These are phyloP conservation scores for Alnus rubra DNA, from an alignment of 306 rosid genomes.

Conservation along the genomic window DNA sequence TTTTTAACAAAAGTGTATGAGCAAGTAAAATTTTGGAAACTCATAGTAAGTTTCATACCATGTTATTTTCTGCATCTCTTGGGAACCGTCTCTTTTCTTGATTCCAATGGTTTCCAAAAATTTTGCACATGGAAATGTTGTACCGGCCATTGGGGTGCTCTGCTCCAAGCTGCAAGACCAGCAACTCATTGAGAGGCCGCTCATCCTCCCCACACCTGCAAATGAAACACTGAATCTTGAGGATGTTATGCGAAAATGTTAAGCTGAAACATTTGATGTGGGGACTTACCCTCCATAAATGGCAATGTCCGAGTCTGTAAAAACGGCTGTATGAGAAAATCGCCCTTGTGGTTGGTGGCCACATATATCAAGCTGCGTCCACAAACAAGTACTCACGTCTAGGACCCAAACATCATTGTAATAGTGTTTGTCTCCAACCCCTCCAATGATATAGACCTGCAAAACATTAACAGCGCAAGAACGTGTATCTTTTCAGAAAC, in stretches of 20 bases:
- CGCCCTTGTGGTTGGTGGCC: slow-evolving; percentile 91
- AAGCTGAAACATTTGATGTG: neutral
- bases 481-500: neutral
- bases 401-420: slow-evolving; percentile 87
- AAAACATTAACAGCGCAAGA: slow-evolving; percentile 13
- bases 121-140: slow-evolving; percentile 71
- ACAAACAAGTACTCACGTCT: slow-evolving; percentile 68
- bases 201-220: slow-evolving; percentile 95
- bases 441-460: slow-evolving; percentile 86
- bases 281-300: slow-evolving; percentile 84
- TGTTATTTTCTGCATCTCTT: slow-evolving; percentile 34
- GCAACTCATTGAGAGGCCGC: slow-evolving; percentile 79
- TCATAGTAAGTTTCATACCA: slow-evolving; percentile 38
- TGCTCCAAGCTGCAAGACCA: slow-evolving; percentile 82
- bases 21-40: slow-evolving; percentile 2
- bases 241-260: neutral
- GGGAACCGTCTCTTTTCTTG: slow-evolving; percentile 49
- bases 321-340: slow-evolving; percentile 91
- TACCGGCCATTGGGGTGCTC: slow-evolving; percentile 62
- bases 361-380: slow-evolving; percentile 68
- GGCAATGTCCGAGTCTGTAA: slow-evolving; percentile 63
- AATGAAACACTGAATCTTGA: slow-evolving; percentile 9
- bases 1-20: slow-evolving; percentile 2
- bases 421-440: slow-evolving; percentile 89
- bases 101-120: slow-evolving; percentile 72